Percentiles rank a stretch among this genome's conserved stretches.
These are phyloP conservation scores for Microsporum ferrugineum DNA, from an alignment of 2,329 filamentous ascomycete species.

Conservation along the genomic window DNA sequence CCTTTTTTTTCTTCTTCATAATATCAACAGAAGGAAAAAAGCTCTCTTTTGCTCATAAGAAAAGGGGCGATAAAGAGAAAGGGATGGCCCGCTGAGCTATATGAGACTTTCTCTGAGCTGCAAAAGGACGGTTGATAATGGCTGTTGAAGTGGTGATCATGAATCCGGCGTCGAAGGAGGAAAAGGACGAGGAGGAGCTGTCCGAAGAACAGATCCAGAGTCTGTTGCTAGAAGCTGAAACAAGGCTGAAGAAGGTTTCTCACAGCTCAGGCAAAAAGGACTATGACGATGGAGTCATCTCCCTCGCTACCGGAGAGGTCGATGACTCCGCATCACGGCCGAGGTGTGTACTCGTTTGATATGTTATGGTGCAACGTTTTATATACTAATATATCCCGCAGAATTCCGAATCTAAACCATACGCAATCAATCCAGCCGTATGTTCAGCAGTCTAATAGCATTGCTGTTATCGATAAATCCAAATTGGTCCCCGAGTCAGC, in stretches of 20 bases:
- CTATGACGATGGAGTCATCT: constrained; percentile 10
- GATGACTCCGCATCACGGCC: not conserved
- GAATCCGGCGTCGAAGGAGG: not conserved
- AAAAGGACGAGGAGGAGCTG: constrained; percentile 28
- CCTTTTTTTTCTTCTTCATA: not conserved
- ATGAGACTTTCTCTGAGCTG: not conserved
- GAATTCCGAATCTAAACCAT: constrained; percentile 42
- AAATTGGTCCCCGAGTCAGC: constrained; percentile 34
- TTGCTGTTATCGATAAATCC: constrained; percentile 43
- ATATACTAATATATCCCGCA: constrained; percentile 17
- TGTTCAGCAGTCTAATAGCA: constrained; percentile 41
- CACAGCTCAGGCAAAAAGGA: constrained; percentile 5
- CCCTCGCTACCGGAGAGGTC: constrained; percentile 9
- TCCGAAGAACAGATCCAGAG: constrained; percentile 53
- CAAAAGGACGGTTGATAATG: not conserved
- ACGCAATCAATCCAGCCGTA: constrained; percentile 43
- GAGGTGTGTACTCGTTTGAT: not conserved
- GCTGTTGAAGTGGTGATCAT: not conserved
- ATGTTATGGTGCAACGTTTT: not conserved
- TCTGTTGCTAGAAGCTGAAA: constrained; percentile 53
- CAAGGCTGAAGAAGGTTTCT: constrained; percentile 36
- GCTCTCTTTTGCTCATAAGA: not conserved
- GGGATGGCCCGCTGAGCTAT: not conserved
- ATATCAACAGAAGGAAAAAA: not conserved
- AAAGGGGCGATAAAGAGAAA: not conserved